These are phyloP conservation scores for Clonostachys rosea DNA, from an alignment of 2,329 filamentous ascomycete species.

Conservation along the genomic window DNA sequence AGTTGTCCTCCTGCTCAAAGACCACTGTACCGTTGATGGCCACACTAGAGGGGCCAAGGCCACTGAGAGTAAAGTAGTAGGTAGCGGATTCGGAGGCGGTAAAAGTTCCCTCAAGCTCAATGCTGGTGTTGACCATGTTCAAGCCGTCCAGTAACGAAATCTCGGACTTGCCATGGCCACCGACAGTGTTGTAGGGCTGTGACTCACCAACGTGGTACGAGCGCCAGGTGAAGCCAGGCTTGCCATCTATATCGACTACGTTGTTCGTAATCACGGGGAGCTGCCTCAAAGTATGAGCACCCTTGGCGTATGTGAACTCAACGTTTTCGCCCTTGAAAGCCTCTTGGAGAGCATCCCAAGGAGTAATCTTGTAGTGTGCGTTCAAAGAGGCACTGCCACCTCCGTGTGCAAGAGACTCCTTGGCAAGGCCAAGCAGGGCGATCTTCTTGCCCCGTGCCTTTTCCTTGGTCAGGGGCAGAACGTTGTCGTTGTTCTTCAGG, in stretches of 20 bases:
- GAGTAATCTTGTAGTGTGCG: slow-evolving; percentile 20
- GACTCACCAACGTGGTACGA: background rate
- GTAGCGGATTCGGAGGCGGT: slow-evolving; percentile 14
- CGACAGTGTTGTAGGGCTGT: background rate
- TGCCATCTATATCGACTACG: background rate
- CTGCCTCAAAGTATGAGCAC: background rate
- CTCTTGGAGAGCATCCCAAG: slow-evolving; percentile 18
- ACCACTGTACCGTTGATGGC: slow-evolving; percentile 17
- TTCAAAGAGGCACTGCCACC: slow-evolving; percentile 22
- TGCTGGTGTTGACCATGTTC: background rate
- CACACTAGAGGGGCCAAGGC: slow-evolving; percentile 15
- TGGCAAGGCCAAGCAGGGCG: slow-evolving; percentile 22
- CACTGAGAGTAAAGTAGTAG: slow-evolving; percentile 20
- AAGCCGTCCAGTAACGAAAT: background rate
- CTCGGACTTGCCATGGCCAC: slow-evolving; percentile 8
- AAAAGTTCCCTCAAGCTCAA: slow-evolving; percentile 11
- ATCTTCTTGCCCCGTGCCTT: slow-evolving; percentile 14
- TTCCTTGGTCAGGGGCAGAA: slow-evolving; percentile 41
- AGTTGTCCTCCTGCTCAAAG: slow-evolving; percentile 13
- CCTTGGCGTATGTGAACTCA: background rate
- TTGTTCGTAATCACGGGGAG: background rate
- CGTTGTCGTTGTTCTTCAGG: slow-evolving; percentile 53
- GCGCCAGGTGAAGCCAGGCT: background rate
- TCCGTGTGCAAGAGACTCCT: slow-evolving; percentile 19
- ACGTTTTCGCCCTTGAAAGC: background rate